Evolutionary conservation across 148 eudicot species (phyloP).

Genomic region (Fagopyrum tataricum): DNA sequence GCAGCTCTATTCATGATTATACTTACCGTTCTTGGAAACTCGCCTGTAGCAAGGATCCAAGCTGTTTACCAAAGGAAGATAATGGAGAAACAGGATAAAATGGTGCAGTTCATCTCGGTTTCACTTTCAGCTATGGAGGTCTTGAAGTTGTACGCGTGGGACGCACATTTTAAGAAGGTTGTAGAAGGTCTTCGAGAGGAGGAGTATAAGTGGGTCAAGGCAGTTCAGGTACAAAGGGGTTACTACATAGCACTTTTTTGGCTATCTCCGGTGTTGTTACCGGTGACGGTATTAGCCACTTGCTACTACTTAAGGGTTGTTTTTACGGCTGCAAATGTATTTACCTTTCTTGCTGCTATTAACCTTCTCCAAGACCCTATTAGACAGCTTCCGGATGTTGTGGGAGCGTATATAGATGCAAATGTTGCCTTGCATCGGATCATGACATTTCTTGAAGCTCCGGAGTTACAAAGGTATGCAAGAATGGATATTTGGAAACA

Average conservation of each 20-base stretch:
- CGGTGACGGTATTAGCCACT: constrained; percentile 27
- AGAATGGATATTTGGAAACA: not conserved
- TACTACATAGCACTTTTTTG: constrained; percentile 21
- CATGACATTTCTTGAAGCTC: constrained; percentile 27
- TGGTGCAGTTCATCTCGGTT: constrained; percentile 37
- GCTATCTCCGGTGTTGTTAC: constrained; percentile 21
- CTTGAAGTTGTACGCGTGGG: constrained; percentile 35
- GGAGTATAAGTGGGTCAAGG: constrained; percentile 16
- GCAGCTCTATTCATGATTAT: constrained; percentile 24
- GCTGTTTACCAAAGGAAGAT: constrained; percentile 41
- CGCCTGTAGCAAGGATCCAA: constrained; percentile 44
- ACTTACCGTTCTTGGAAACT: constrained; percentile 42
- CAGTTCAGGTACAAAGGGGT: constrained; percentile 19
- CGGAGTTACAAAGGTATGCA: constrained; percentile 21
- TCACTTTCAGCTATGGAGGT: constrained; percentile 60
- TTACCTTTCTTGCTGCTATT: constrained; percentile 30
- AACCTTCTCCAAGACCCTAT: constrained; percentile 38
- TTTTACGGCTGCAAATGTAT: constrained; percentile 22
- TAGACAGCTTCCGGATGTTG: constrained; percentile 28
- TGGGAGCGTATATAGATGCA: constrained; percentile 25
- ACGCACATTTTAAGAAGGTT: constrained; percentile 23
- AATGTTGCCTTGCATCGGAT: constrained; percentile 28
- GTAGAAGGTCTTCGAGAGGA: constrained; percentile 22
- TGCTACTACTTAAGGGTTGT: constrained; percentile 22
- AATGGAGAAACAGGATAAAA: constrained; percentile 45